These are phyloP conservation scores for Hypoxylon lenormandii DNA, from an alignment of 495 filamentous ascomycete genomes.

Conservation along the genomic window DNA sequence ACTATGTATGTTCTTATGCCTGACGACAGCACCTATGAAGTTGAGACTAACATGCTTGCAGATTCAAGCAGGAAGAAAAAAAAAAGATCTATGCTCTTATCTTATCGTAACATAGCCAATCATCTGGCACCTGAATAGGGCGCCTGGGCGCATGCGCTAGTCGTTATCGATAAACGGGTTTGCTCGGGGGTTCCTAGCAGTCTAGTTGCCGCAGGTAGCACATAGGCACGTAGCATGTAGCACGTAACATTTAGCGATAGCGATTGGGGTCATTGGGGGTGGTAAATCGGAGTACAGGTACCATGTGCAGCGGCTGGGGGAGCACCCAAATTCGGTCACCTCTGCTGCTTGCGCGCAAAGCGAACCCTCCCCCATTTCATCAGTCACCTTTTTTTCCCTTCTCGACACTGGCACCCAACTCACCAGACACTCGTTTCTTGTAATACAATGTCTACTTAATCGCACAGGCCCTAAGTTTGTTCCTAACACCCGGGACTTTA, in stretches of 20 bases:
- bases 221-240: constrained; percentile 10
- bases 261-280: constrained; percentile 25
- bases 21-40: constrained; percentile 1
- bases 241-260: background rate
- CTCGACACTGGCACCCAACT: constrained; percentile 41
- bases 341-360: constrained; percentile 42
- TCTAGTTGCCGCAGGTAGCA: constrained; percentile 26
- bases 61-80: constrained; percentile 2
- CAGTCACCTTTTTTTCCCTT: constrained; percentile 32
- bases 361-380: constrained; percentile 41
- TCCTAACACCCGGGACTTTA: constrained; percentile 13
- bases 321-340: constrained; percentile 30
- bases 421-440: constrained; percentile 38
- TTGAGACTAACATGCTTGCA: background rate
- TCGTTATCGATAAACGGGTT: constrained; percentile 42
- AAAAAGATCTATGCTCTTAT: constrained; percentile 28
- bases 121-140: background rate
- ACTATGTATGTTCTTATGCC: constrained; percentile 4
- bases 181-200: constrained; percentile 33
- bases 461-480: constrained; percentile 3
- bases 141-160: background rate
- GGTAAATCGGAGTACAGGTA: constrained; percentile 11
- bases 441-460: constrained; percentile 24
- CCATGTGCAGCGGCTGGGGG: constrained; percentile 11
- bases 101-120: constrained; percentile 37